Base-by-base conservation (phyloP, 1,284 basidiomycete species). In the Leccinum pachyderme region DNA sequence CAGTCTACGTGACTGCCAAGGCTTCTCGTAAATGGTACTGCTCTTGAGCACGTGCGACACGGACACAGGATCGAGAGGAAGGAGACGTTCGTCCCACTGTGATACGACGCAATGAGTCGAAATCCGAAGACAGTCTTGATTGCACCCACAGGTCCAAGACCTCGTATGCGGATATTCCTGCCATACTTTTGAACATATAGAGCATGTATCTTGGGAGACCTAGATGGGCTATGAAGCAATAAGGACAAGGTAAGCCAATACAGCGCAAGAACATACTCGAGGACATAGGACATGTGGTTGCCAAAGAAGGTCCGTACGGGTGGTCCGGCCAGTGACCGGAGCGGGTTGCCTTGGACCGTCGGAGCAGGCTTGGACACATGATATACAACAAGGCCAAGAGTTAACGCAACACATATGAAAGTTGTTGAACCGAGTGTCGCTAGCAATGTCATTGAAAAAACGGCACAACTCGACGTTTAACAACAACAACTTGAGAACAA, bases 61-160 rank as follows among this genome's bases (percentile, higher is more conserved):
- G 0, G 89, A 84, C n/a, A 81, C 66, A 5, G 89, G 87, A 65
- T 92, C 90, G 31, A 91, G 75, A 0, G 89, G 87, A 31, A 91
- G 74, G 1, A 92, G 78, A 41, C 90, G 83, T 52, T 84, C 77
- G 59, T 92, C 89, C 81, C 85, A 89, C 89, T 92, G 55, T 32
- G 41, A 32, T 43, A 41, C 28, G 1, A 18, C 13, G 41, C 29
- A 35, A 52, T 64, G 39, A 59, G 52, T 50, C 35, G 46, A 55
- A 35, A 51, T 54, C 46, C 29, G 47, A 22, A 27, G 35, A n/a
- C 22, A 22, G 47, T 37, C 25, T 25, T 28, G 39, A 51, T 45
- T 35, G 24, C 12, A 72, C 84, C 57, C 69, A 90, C 89, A 39
- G 85, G 85, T 35, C 80, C 77, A 22, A 86, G 60, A 5, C 87